Evolutionary conservation across 2,329 filamentous ascomycete genomes (phyloP).

Genomic region (Penicillium oxalicum): DNA sequence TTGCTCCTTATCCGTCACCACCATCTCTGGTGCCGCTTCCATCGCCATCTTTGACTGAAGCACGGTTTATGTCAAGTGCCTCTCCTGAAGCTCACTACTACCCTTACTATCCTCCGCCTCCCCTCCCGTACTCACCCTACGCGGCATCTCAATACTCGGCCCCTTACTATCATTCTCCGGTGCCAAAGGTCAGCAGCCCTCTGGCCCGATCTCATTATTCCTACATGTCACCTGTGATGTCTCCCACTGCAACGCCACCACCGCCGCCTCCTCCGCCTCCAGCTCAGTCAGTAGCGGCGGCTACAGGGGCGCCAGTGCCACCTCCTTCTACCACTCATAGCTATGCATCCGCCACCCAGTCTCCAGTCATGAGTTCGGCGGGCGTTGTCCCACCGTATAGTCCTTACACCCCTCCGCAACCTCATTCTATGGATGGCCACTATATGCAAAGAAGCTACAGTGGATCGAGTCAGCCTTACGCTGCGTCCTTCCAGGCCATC

Average conservation of each 20-base stretch:
- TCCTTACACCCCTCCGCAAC: slow-evolving; percentile 25
- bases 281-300: not conserved
- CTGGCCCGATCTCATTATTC: slow-evolving; percentile 27
- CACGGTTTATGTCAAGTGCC: slow-evolving; percentile 24
- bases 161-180: slow-evolving; percentile 19
- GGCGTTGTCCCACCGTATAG: slow-evolving; percentile 31
- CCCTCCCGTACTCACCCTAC: slow-evolving; percentile 19
- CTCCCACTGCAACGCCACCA: slow-evolving; percentile 27
- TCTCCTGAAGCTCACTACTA: slow-evolving; percentile 20
- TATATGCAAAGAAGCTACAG: slow-evolving; percentile 27
- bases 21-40: slow-evolving; percentile 24
- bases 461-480: slow-evolving; percentile 24
- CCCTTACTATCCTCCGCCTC: slow-evolving; percentile 21
- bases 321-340: slow-evolving; percentile 23
- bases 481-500: slow-evolving; percentile 28
- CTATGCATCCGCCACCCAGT: slow-evolving; percentile 29
- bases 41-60: slow-evolving; percentile 28
- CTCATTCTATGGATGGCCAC: slow-evolving; percentile 23
- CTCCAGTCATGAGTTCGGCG: slow-evolving; percentile 32
- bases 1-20: slow-evolving; percentile 18
- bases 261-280: slow-evolving; percentile 12
- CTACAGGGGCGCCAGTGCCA: slow-evolving; percentile 11
- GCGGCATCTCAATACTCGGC: slow-evolving; percentile 7
- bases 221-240: slow-evolving; percentile 35
- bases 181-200: slow-evolving; percentile 32